Evolutionary conservation across 2,329 filamentous ascomycete genomes (phyloP), one percentile per base, ranked within the genome.

Genomic region (Cladophialophora exuberans): DNA sequence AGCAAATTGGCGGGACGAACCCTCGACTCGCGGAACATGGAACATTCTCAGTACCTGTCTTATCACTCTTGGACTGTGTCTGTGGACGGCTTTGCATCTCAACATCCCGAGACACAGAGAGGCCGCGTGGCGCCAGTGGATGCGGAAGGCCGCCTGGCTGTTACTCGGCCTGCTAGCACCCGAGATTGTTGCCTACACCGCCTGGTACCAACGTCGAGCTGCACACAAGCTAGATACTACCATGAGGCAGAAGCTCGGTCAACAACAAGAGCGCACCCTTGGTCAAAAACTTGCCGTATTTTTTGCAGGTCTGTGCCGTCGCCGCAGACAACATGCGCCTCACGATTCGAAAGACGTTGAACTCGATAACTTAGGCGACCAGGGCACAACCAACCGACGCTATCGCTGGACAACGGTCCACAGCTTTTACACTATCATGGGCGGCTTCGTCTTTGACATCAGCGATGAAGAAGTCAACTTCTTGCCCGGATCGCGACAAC

Each of bases 351-450:
- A 43, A 10, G 23, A 6, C 20, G 10, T 23, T 43, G 13, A 17
- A 18, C 4, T 22, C 5, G 17, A 30, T 11, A 11, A 11, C 11
- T 10, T n/a, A 10, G 17, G n/a, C 9, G 23, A 25, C 18, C 22
- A 7, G 25, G 10, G 38, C n/a, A 11, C 36, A 4, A 36, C 15
- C 15, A 44, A 44, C 5, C n/a, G 41, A 25, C 6, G 46, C 33
- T 18, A 61, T 39, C 25, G 59, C 45, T 68, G 67, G 66, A 67
- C 65, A 3, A 53, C 66, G 4, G 48, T 60, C 5, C 67, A 70
- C 11, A 61, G 60, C 6, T 70, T 70, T 39, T 71, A 66, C 28
- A 62, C 65, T 11, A 57, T 65, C 9, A 70, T 68, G 66, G 67
- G 69, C 0, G 67, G 70, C 0, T 59, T 70, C 5, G 38, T 47